Conservation (phyloP, 192 early-diverging fungal species). For the Rhizophagus clarus region DNA sequence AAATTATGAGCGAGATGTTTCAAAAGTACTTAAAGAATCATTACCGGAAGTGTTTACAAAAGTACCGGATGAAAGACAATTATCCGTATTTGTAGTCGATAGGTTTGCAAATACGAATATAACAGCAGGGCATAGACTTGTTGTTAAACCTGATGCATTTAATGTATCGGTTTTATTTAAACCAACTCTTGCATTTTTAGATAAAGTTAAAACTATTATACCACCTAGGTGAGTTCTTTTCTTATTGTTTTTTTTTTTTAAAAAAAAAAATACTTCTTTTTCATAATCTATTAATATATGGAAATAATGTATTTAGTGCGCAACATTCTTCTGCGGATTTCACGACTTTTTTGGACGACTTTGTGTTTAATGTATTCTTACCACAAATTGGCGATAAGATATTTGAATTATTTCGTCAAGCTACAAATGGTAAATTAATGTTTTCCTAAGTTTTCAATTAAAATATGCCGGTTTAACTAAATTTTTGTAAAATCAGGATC, state of each 20-base stretch:
- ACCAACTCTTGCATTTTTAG: slow-evolving; percentile 67
- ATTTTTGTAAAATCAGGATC: slow-evolving; percentile 31
- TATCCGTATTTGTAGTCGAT: slow-evolving; percentile 52
- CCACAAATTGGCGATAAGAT: slow-evolving; percentile 85
- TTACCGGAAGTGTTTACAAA: slow-evolving; percentile 29
- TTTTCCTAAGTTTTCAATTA: neutral
- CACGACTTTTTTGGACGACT: slow-evolving; percentile 71
- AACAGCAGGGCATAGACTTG: slow-evolving; percentile 61
- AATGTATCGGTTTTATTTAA: slow-evolving; percentile 71
- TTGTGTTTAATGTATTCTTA: slow-evolving; percentile 79
- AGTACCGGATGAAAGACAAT: slow-evolving; percentile 23
- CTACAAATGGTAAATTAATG: slow-evolving; percentile 58
- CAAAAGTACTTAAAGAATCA: slow-evolving; percentile 32
- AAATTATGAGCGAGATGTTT: slow-evolving; percentile 37
- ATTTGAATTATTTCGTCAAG: slow-evolving; percentile 67
- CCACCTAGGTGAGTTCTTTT: slow-evolving; percentile 48
- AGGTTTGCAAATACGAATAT: slow-evolving; percentile 63
- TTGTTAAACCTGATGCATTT: slow-evolving; percentile 67
- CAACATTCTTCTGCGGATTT: slow-evolving; percentile 51
- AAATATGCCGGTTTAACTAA: neutral
- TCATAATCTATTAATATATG: neutral
- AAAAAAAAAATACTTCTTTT: neutral
- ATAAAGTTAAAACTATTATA: slow-evolving; percentile 56
- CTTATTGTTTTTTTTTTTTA: too few species aligned
- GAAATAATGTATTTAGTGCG: slow-evolving; percentile 36